Conservation (phyloP, 2,329 filamentous ascomycete species). For the Cladosporium sp. region DNA sequence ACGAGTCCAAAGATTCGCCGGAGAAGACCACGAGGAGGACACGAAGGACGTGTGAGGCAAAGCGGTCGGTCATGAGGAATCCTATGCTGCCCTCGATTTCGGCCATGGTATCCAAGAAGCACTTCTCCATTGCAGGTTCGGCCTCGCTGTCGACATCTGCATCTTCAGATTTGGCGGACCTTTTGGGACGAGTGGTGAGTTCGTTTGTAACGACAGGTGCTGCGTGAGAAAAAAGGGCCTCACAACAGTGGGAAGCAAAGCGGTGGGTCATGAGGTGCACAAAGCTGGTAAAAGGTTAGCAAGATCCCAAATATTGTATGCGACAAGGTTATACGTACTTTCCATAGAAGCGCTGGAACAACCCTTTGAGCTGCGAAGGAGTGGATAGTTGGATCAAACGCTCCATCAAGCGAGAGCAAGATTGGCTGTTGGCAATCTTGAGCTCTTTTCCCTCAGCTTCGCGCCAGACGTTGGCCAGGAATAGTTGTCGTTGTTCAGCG, state of each 20-base stretch:
- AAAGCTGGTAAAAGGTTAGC: conserved; percentile 54
- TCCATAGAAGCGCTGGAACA: conserved; percentile 82
- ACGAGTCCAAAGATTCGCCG: conserved; percentile 73
- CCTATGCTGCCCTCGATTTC: conserved; percentile 85
- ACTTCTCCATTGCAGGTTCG: conserved; percentile 71
- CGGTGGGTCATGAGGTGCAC: conserved; percentile 88
- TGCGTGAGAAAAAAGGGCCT: conserved; percentile 83
- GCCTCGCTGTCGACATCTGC: conserved; percentile 45
- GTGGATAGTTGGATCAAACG: conserved; percentile 80
- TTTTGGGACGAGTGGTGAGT: conserved; percentile 45
- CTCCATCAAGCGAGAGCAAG: conserved; percentile 91
- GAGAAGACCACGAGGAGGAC: conserved; percentile 84
- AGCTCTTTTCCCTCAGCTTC: conserved; percentile 91
- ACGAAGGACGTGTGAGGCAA: conserved; percentile 87
- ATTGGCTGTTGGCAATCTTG: conserved; percentile 94
- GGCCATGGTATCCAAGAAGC: conserved; percentile 79
- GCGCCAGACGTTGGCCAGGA: conserved; percentile 76
- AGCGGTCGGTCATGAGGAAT: conserved; percentile 80
- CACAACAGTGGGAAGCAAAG: conserved; percentile 96
- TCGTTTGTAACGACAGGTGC: conserved; percentile 78
- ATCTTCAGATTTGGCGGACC: conserved; percentile 1
- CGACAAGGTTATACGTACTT: conserved; percentile 53
- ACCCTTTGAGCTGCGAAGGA: conserved; percentile 74
- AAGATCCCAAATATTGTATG: background rate
- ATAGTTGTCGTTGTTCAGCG: conserved; percentile 57